Evolutionary conservation across 1,139 yeast species (phyloP).

Genomic region (Blastobotrys petasosporus): DNA sequence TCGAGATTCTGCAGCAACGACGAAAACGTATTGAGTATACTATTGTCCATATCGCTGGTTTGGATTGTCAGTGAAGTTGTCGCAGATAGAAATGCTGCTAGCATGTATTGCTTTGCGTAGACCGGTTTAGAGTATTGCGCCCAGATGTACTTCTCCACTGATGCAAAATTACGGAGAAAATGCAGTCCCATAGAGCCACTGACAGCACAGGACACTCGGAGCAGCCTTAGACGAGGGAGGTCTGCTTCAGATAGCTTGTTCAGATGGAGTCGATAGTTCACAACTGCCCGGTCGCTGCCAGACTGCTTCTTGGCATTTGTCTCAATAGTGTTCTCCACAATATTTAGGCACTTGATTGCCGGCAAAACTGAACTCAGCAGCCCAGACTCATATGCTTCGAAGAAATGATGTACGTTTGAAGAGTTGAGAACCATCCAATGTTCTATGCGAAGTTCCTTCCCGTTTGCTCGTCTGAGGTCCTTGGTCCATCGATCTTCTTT

Average conservation of each 20-base stretch:
- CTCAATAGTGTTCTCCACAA: slow-evolving; percentile 6
- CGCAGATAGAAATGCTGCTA: slow-evolving; percentile 4
- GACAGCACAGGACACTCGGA: slow-evolving; percentile 9
- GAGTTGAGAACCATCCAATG: slow-evolving; percentile 14
- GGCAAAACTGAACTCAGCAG: slow-evolving; percentile 8
- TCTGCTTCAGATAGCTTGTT: slow-evolving; percentile 9
- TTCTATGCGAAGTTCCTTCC: slow-evolving; percentile 1
- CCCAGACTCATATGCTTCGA: slow-evolving; percentile 9
- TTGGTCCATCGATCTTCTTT: slow-evolving; percentile 12
- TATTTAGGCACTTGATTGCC: slow-evolving; percentile 11
- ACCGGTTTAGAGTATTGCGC: slow-evolving; percentile 3
- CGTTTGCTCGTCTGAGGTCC: slow-evolving; percentile 1
- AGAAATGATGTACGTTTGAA: slow-evolving; percentile 6
- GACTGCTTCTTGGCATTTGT: neutral
- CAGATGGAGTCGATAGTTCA: slow-evolving; percentile 1
- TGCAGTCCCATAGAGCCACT: slow-evolving; percentile 6
- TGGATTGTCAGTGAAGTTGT: slow-evolving; percentile 9
- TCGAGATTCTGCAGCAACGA: slow-evolving; percentile 6
- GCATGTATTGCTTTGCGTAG: neutral
- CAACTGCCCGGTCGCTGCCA: neutral
- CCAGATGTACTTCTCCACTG: slow-evolving; percentile 15
- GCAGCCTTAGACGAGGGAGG: slow-evolving; percentile 12
- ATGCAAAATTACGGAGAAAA: slow-evolving; percentile 8
- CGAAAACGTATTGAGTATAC: neutral
- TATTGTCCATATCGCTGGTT: slow-evolving; percentile 1